Conservation (phyloP, 768 basidiomycete species). For the Grammothele lineata region DNA sequence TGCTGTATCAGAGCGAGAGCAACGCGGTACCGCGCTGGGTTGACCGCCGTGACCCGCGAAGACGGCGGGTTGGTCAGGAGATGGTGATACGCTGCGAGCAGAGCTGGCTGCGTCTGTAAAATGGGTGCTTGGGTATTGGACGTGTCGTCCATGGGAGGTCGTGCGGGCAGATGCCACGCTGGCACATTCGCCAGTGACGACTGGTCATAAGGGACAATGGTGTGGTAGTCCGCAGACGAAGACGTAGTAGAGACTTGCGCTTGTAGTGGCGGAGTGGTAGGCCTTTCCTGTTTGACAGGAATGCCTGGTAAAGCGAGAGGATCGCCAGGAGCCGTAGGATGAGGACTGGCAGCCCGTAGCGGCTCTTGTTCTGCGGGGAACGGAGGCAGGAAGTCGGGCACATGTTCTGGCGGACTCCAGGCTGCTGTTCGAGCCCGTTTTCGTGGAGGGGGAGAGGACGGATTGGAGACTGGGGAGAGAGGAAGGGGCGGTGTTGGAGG, state of each 20-base stretch:
- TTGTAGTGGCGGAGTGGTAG: conserved; percentile 38
- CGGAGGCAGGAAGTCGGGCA: conserved; percentile 66
- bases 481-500: conserved; percentile 41
- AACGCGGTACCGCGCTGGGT: conserved; percentile 68
- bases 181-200: conserved; percentile 63
- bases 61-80: conserved; percentile 69
- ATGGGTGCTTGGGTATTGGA: conserved; percentile 30
- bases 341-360: conserved; percentile 32
- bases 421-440: conserved; percentile 53
- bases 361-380: conserved; percentile 44
- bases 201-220: conserved; percentile 69
- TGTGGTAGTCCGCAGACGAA: conserved; percentile 61
- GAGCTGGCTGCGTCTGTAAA: conserved; percentile 58
- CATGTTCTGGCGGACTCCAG: conserved; percentile 60
- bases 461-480: conserved; percentile 55
- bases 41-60: conserved; percentile 41
- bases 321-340: conserved; percentile 6
- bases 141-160: conserved; percentile 11
- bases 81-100: conserved; percentile 70
- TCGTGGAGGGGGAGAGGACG: conserved; percentile 49
- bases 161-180: conserved; percentile 62
- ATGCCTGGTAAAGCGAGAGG: conserved; percentile 30
- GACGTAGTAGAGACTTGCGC: conserved; percentile 39
- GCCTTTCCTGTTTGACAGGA: conserved; percentile 31
- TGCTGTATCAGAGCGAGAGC: conserved; percentile 65